Conservation (phyloP, 352 stramenopile genomes). For the Pythium phragmiticola region DNA sequence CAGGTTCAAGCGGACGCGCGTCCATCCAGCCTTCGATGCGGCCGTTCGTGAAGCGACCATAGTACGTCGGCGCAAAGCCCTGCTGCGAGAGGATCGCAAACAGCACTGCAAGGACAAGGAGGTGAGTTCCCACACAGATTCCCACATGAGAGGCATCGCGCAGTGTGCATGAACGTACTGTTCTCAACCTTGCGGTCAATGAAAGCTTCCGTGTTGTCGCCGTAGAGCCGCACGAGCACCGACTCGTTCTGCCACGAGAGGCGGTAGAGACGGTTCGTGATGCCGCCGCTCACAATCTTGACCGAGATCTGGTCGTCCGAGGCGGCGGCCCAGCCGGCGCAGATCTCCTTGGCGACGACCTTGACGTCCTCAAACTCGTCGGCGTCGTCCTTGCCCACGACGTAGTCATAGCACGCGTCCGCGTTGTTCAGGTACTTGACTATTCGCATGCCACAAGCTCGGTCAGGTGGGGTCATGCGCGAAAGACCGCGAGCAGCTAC, state of each 20-base stretch:
- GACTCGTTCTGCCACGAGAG: conserved; percentile 67
- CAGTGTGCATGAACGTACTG: conserved; percentile 43
- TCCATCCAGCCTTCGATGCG: conserved; percentile 91
- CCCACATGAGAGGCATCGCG: too few species aligned
- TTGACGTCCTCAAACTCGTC: conserved; percentile 86
- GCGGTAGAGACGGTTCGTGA: conserved; percentile 93
- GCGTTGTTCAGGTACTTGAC: conserved; percentile 84
- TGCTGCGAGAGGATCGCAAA: conserved; percentile 84
- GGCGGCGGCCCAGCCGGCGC: conserved; percentile 53
- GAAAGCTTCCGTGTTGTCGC: conserved; percentile 91
- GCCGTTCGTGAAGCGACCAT: conserved; percentile 90
- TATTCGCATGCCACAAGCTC: conserved; percentile 15
- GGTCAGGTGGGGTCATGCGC: too few species aligned
- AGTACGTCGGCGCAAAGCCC: conserved; percentile 87
- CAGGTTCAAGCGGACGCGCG: conserved; percentile 74
- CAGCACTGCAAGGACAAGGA: conserved; percentile 40
- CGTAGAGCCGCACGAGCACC: conserved; percentile 90
- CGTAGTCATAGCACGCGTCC: conserved; percentile 66
- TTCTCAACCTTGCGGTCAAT: conserved; percentile 93
- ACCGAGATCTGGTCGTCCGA: conserved; percentile 63
- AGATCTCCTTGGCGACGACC: conserved; percentile 68
- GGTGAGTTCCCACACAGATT: neutral
- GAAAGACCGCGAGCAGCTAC: too few species aligned
- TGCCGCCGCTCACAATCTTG: conserved; percentile 89
- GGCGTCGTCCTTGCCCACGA: conserved; percentile 51